Evolutionary conservation across 768 basidiomycete species (phyloP), one percentile per base, ranked within the genome.

Genomic region (Trametes meyenii): DNA sequence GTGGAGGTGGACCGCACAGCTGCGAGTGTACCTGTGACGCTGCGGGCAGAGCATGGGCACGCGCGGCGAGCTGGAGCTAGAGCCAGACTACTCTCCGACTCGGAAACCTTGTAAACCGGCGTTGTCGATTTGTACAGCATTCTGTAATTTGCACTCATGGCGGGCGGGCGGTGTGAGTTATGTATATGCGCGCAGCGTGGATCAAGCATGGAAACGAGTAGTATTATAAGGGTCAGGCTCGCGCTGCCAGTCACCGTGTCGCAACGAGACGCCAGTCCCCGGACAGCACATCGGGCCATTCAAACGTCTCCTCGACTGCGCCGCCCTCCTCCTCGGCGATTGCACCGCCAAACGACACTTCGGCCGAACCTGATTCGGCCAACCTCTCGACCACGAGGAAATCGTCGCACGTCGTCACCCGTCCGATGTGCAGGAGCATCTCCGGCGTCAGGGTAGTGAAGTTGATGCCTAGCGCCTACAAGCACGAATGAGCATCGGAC

Each of bases 361-460:
- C 63, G 11, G 36, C 55, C 5, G 58, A 29, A 2, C 54, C 55
- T 0, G 67, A 52, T 26, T 64, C 62, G 0, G 55, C 46, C 53
- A 58, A 13, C 17, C 36, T 54, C 58, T 61, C 65, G 0, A 64
- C 51, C 6, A 72, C 48, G 21, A 69, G 45, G 13, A 67, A 72
- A 39, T 68, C 65, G 14, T 63, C 67, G 14, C 62, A 57, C 23
- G 62, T 63, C 10, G 70, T 49, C 0, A 89, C 73, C 0, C 71
- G 72, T 0, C 75, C 85, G 2, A 85, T 62, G n/a, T 73, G 76
- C 19, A 87, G 67, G 58, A 88, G 66, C 13, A 80, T 70, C 62
- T 88, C 89, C 0, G 89, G 89, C 5, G 85, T 81, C 53, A 79
- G 80, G 3, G 87, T 88, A 5, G 67, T 68, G 0, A 83, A 83